Percentiles rank a stretch among this genome's conserved stretches.
These are phyloP conservation scores for Clathrospora elynae DNA, from an alignment of 2,329 filamentous ascomycete genomes.

Conservation along the genomic window DNA sequence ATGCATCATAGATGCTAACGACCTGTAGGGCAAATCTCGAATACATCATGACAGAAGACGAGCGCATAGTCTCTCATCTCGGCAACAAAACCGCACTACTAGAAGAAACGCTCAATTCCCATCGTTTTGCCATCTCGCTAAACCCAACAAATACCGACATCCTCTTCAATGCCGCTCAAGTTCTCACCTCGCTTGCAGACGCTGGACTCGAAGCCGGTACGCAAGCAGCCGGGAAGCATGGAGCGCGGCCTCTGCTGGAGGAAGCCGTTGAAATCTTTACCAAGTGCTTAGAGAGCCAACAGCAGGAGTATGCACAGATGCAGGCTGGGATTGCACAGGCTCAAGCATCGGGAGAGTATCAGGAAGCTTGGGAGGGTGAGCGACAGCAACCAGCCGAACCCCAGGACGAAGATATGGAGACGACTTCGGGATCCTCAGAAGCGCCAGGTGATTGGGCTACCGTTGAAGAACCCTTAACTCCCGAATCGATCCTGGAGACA, in stretches of 20 bases:
- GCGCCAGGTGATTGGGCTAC: conserved; percentile 66
- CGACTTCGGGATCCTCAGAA: conserved; percentile 32
- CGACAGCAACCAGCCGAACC: conserved; percentile 10
- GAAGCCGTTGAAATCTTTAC: conserved; percentile 67
- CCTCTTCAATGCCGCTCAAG: conserved; percentile 73
- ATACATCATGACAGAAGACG: conserved; percentile 71
- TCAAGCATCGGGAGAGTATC: conserved; percentile 28
- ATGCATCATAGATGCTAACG: conserved; percentile 1
- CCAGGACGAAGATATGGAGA: conserved; percentile 29
- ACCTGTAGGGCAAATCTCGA: conserved; percentile 66
- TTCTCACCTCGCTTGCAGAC: conserved; percentile 70
- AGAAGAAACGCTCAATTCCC: conserved; percentile 65
- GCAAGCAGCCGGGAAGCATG: conserved; percentile 47
- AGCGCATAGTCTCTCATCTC: conserved; percentile 64
- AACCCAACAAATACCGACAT: conserved; percentile 68
- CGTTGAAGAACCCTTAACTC: conserved; percentile 69
- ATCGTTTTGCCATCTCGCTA: conserved; percentile 64
- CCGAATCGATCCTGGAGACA: conserved; percentile 69
- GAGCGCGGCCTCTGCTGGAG: conserved; percentile 59
- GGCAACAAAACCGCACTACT: conserved; percentile 61
- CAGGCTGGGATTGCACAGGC: conserved; percentile 41
- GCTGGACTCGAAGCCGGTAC: conserved; percentile 60
- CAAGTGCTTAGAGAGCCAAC: conserved; percentile 52
- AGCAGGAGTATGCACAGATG: conserved; percentile 53
- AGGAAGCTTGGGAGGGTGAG: conserved; percentile 28